A percentile compares a stretch with the other conserved stretches of the same genome.
phyloP scores from a whole-genome alignment of 306 rosid genomes.

The Quercus suber region DNA sequence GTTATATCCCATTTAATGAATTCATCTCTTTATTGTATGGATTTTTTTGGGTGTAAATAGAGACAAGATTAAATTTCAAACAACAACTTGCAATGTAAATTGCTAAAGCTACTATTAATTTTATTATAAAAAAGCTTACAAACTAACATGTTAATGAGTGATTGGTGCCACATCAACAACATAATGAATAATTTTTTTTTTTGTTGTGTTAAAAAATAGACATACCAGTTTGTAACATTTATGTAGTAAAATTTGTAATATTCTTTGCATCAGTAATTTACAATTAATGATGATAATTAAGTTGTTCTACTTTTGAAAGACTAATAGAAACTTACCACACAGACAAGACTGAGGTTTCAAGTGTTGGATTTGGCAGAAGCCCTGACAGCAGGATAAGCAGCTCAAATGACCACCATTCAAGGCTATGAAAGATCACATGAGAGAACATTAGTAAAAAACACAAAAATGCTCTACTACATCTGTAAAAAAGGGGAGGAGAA shows the following conservation, averaged over 20 bases:
- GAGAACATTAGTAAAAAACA: background rate
- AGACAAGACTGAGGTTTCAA: constrained; percentile 77
- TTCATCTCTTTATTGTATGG: background rate
- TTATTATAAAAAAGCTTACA: background rate
- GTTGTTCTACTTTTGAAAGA: background rate
- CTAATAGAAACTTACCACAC: constrained; percentile 44
- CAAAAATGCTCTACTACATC: background rate
- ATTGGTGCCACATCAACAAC: too few species aligned
- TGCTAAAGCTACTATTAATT: too few species aligned
- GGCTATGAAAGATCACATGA: constrained; percentile 31
- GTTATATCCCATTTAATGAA: background rate
- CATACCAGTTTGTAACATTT: too few species aligned
- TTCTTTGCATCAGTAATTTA: too few species aligned
- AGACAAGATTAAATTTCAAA: background rate
- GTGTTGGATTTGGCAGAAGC: constrained; percentile 75
- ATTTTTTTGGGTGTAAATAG: background rate
- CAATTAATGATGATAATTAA: too few species aligned
- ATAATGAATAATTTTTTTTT: too few species aligned
- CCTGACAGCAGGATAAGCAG: constrained; percentile 60
- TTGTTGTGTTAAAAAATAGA: too few species aligned
- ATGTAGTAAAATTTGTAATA: too few species aligned
- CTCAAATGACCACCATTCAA: constrained; percentile 81
- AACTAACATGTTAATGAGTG: too few species aligned
- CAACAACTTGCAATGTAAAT: too few species aligned
- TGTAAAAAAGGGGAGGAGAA: background rate